Evolutionary conservation across 345 rosid genomes (phyloP), one percentile per base, ranked within the genome.

Genomic region (Reutealis trisperma): DNA sequence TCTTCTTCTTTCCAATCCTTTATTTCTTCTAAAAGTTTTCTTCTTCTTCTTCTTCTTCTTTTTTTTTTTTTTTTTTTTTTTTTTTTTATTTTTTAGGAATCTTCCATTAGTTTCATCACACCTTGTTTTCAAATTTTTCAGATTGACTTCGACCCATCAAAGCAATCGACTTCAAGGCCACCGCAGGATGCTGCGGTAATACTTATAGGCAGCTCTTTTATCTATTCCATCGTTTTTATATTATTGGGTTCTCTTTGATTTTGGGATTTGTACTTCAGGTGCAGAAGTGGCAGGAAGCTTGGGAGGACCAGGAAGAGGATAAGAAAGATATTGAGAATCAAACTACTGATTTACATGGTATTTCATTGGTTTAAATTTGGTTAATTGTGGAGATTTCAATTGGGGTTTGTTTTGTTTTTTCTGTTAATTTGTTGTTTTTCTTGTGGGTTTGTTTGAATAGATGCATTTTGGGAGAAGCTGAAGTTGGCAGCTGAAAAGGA

Each of bases 381-480:
- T 34, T 13, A 16, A 9, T 30, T 73, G 65, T 14, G 62, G 7
- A 24, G 21, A 66, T 34, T 54, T 42, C 24, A 5, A 44, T 44
- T 25, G 58, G 10, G 10, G 49, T 49, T 49, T 55, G 13, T 51
- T 30, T 24, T 2, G 37, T 8, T 57, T 64, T 63, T n/a, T 12
- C 25, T 55, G 42, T 42, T 71, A 45, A 3, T 2, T 52, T 52
- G 41, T 49, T 49, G 4, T 30, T 63, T 64, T 37, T 0, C 55
- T 30, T 55, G 7, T 52, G 52, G 67, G 41, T 66, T 73, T 67
- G 10, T 77, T 83, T 74, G 47, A 77, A 75, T 86, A 91, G 99
- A 85, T 86, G 83, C 83, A 71, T 95, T 95, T 63, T 95, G 98
- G 99, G 85, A 86, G 83, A 93, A 93, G 84, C 89, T 95, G 34